These are phyloP conservation scores for Thecamonas trahens DNA, from an alignment of 78 protist species.

Conservation along the genomic window DNA sequence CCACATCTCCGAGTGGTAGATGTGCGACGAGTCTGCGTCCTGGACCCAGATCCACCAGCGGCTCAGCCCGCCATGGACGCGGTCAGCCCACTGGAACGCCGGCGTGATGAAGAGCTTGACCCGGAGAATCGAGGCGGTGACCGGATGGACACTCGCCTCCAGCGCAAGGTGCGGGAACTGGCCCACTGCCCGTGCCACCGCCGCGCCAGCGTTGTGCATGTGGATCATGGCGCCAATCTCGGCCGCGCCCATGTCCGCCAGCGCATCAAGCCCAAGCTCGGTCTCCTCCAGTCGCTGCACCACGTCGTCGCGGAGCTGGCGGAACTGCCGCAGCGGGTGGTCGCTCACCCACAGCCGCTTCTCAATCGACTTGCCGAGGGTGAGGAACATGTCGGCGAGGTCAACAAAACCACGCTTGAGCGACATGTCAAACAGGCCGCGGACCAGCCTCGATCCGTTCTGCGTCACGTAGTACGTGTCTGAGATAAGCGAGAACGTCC, in stretches of 20 bases:
- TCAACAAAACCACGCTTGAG: constrained; percentile 50
- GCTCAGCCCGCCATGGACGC: constrained; percentile 59
- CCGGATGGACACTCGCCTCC: constrained; percentile 67
- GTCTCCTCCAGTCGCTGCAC: background rate
- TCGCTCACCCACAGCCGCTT: constrained; percentile 68
- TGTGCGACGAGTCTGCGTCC: constrained; percentile 50
- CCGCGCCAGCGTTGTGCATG: constrained; percentile 26
- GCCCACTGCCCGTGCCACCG: constrained; percentile 27
- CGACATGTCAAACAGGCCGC: constrained; percentile 94
- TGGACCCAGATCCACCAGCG: constrained; percentile 80
- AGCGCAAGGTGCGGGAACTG: constrained; percentile 73
- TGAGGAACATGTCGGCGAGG: constrained; percentile 49
- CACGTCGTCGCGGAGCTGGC: background rate
- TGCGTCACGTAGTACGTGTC: constrained; percentile 82
- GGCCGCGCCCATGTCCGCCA: constrained; percentile 62
- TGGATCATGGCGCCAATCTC: constrained; percentile 72
- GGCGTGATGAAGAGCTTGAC: constrained; percentile 55
- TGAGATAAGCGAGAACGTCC: constrained; percentile 63
- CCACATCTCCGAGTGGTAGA: constrained; percentile 81
- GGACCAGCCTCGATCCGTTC: constrained; percentile 62
- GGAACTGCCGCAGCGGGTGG: constrained; percentile 72
- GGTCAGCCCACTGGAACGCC: constrained; percentile 48
- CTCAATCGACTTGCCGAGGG: constrained; percentile 75
- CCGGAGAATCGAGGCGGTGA: constrained; percentile 84
- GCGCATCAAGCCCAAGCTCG: constrained; percentile 16